These are phyloP conservation scores for Solanum boliviense DNA, from an alignment of 257 asterid species.

Conservation along the genomic window DNA sequence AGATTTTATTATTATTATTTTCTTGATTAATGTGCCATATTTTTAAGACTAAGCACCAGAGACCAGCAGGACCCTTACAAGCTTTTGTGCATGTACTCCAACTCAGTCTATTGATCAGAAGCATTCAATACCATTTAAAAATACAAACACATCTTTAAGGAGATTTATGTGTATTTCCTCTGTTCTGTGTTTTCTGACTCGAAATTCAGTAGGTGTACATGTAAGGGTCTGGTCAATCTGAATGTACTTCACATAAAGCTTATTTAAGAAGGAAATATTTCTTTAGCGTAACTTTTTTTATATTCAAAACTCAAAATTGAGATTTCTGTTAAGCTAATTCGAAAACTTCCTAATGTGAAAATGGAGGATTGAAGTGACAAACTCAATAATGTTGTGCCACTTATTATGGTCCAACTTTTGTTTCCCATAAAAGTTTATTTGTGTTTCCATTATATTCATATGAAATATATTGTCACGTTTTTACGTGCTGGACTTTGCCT, in stretches of 20 bases:
- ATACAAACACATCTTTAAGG: background rate
- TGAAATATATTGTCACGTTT: background rate
- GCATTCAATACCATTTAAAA: too few species aligned
- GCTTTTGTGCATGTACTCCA: background rate
- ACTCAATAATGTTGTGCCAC: background rate
- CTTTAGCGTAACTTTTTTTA: too few species aligned
- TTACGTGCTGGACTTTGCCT: background rate
- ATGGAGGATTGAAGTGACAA: background rate
- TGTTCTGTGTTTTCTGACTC: too few species aligned
- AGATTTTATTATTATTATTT: too few species aligned
- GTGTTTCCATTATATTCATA: background rate
- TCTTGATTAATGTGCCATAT: too few species aligned
- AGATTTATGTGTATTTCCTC: background rate
- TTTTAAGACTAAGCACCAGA: too few species aligned
- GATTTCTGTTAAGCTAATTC: background rate
- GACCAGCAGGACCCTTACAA: too few species aligned
- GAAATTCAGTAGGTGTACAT: too few species aligned
- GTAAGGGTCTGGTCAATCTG: rapidly evolving
- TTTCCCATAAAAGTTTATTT: background rate
- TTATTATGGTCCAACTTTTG: background rate
- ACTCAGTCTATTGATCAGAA: background rate
- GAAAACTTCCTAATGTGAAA: background rate
- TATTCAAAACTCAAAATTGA: too few species aligned
- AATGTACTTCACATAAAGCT: rapidly evolving
- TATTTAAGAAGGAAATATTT: background rate